Evolutionary conservation across 2,329 filamentous ascomycete species (phyloP).

Genomic region (Aspergillus sp.): DNA sequence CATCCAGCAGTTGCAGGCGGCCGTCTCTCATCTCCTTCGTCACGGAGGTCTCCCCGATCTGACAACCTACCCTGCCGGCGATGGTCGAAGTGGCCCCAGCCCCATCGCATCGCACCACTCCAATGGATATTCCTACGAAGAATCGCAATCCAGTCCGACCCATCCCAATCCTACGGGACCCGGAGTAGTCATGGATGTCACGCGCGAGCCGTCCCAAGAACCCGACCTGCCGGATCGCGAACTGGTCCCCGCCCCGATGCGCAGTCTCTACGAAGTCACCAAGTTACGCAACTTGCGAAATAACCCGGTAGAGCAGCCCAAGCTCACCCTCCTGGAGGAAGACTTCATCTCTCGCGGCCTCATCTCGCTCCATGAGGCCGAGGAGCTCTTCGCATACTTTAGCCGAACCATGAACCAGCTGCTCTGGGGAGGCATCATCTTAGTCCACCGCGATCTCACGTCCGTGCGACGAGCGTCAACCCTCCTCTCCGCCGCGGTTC

Average conservation of each 20-base stretch:
- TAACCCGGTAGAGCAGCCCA: constrained; percentile 36
- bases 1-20: constrained; percentile 44
- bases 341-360: constrained; percentile 53
- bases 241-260: constrained; percentile 52
- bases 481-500: constrained; percentile 55
- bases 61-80: constrained; percentile 34
- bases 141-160: constrained; percentile 25
- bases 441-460: constrained; percentile 51
- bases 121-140: constrained; percentile 25
- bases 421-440: constrained; percentile 53
- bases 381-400: constrained; percentile 53
- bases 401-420: constrained; percentile 52
- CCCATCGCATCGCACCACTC: constrained; percentile 29
- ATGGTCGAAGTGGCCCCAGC: constrained; percentile 24
- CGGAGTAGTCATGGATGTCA: constrained; percentile 41
- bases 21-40: constrained; percentile 46
- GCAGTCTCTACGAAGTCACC: constrained; percentile 55
- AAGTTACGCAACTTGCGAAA: constrained; percentile 46
- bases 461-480: constrained; percentile 56
- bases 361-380: constrained; percentile 49
- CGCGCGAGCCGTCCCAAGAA: constrained; percentile 47
- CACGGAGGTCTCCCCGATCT: constrained; percentile 44
- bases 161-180: constrained; percentile 24
- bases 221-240: constrained; percentile 40
- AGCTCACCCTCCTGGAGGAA: constrained; percentile 40